phyloP scores from a whole-genome alignment of 352 stramenopile genomes.

The Peronosclerospora sorghi region DNA sequence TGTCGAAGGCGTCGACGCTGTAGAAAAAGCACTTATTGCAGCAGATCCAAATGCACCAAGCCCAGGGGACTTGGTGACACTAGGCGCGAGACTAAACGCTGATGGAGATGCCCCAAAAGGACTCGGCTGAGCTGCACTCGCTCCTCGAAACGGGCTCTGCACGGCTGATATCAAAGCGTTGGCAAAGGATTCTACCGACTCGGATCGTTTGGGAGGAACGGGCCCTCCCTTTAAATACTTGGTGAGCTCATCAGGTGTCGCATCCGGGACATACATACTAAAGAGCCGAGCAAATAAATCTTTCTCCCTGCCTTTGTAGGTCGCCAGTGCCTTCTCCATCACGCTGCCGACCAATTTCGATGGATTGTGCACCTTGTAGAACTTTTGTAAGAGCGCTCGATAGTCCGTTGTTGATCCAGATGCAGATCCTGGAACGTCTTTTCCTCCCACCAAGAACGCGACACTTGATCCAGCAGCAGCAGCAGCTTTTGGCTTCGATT shows the following conservation, averaged over 20 bases:
- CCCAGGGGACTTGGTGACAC: conserved; percentile 14
- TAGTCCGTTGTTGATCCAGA: conserved; percentile 22
- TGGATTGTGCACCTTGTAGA: conserved; percentile 57
- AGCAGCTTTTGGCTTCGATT: conserved; percentile 11
- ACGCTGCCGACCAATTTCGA: conserved; percentile 26
- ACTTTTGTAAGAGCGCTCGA: conserved; percentile 39
- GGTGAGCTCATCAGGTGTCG: conserved; percentile 44
- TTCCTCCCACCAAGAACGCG: conserved; percentile 22
- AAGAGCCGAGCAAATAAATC: conserved; percentile 52
- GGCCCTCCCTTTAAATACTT: conserved; percentile 47
- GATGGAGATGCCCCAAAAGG: conserved; percentile 18
- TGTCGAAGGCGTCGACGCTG: conserved; percentile 1
- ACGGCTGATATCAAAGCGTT: conserved; percentile 10
- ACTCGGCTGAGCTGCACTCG: conserved; percentile 8
- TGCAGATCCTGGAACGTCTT: conserved; percentile 11
- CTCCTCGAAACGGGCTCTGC: conserved; percentile 13
- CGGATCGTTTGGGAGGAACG: conserved; percentile 30
- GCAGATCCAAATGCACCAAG: conserved; percentile 18
- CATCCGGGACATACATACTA: conserved; percentile 42
- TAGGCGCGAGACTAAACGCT: conserved; percentile 15
- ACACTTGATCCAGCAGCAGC: conserved; percentile 2
- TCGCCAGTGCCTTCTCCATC: conserved; percentile 39
- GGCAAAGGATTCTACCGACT: conserved; percentile 1
- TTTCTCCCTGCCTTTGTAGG: conserved; percentile 49
- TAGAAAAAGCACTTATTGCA: conserved; percentile 6